Evolutionary conservation across 768 basidiomycete species (phyloP).

Genomic region (Phallus indusiatus): DNA sequence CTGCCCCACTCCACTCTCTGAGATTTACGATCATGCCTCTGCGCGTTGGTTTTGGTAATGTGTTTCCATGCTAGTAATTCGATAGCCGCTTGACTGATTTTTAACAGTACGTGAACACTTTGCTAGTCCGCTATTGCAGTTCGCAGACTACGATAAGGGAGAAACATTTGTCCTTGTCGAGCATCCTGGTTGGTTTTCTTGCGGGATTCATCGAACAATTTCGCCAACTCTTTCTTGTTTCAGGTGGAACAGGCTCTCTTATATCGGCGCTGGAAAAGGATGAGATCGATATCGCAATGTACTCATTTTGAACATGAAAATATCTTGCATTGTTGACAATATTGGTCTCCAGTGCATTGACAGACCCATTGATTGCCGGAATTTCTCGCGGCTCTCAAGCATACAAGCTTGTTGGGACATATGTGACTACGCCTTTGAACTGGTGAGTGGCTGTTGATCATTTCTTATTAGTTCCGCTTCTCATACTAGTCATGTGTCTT

Average conservation of each 20-base stretch:
- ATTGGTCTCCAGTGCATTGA: slow-evolving; percentile 54
- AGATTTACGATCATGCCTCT: neutral
- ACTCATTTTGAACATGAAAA: neutral
- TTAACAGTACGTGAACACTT: slow-evolving; percentile 79
- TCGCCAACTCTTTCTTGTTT: neutral
- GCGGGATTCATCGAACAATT: neutral
- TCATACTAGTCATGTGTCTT: neutral
- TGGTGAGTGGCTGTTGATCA: slow-evolving; percentile 39
- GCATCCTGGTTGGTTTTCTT: slow-evolving; percentile 61
- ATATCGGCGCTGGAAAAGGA: slow-evolving; percentile 65
- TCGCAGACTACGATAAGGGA: slow-evolving; percentile 55
- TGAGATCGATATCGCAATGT: slow-evolving; percentile 82
- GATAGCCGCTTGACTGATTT: neutral
- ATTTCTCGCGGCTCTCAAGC: slow-evolving; percentile 82
- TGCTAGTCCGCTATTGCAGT: slow-evolving; percentile 85
- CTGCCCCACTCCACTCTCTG: no score
- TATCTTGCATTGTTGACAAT: neutral
- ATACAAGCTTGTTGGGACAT: slow-evolving; percentile 90
- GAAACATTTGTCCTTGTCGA: slow-evolving; percentile 76
- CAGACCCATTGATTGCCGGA: slow-evolving; percentile 84
- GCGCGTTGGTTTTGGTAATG: neutral
- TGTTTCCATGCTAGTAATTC: neutral
- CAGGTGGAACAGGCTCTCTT: slow-evolving; percentile 81
- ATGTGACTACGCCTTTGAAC: slow-evolving; percentile 80
- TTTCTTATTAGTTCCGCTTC: neutral